phyloP scores from a whole-genome alignment of 441 rosid genomes.

The Iberis amara region DNA sequence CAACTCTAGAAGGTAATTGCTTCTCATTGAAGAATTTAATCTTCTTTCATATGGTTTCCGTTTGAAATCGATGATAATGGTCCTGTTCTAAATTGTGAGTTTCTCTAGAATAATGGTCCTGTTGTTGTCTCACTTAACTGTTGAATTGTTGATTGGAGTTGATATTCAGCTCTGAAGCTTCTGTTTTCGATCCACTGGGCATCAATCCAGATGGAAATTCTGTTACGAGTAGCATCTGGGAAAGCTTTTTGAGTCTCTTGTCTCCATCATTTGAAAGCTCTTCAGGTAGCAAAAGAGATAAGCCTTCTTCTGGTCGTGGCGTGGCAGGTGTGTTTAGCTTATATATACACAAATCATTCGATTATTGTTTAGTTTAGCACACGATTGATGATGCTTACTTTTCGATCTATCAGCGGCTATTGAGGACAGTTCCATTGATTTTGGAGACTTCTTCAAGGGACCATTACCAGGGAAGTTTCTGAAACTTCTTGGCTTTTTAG shows the following conservation, averaged over 20 bases:
- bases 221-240: slow-evolving; percentile 52
- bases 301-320: slow-evolving; percentile 64
- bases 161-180: slow-evolving; percentile 48
- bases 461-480: slow-evolving; percentile 90
- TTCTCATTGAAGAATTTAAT: slow-evolving; percentile 11
- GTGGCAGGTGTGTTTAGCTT: slow-evolving; percentile 58
- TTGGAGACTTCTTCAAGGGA: slow-evolving; percentile 94
- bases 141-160: slow-evolving; percentile 23
- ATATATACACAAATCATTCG: neutral
- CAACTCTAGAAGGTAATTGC: slow-evolving; percentile 37
- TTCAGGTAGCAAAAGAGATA: slow-evolving; percentile 60
- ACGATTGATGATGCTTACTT: slow-evolving; percentile 27
- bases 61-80: neutral
- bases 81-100: neutral
- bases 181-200: slow-evolving; percentile 83
- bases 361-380: neutral
- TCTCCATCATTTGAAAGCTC: slow-evolving; percentile 52
- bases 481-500: slow-evolving; percentile 76
- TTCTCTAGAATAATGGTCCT: slow-evolving; percentile 13
- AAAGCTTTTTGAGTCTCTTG: slow-evolving; percentile 46
- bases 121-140: slow-evolving; percentile 18
- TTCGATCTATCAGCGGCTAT: slow-evolving; percentile 64
- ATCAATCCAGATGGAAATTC: slow-evolving; percentile 48
- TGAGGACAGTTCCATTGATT: slow-evolving; percentile 95
- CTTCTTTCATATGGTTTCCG: neutral